phyloP scores from a whole-genome alignment of 2,329 filamentous ascomycete genomes.

The Acrocalymma vagum region DNA sequence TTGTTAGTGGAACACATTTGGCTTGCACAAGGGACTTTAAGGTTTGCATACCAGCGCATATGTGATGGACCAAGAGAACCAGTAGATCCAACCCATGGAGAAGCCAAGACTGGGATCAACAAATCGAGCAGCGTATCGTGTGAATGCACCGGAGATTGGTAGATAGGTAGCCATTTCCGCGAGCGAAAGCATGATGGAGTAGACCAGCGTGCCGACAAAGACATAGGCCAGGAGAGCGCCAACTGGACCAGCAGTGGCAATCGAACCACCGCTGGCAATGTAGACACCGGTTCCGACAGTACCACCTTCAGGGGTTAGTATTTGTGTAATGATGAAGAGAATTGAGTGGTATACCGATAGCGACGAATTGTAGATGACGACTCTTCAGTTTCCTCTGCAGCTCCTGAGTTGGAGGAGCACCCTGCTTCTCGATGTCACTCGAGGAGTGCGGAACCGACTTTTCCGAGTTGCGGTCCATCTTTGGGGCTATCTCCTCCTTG shows the following conservation, averaged over 20 bases:
- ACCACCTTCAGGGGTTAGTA: constrained; percentile 34
- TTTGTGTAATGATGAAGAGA: constrained; percentile 10
- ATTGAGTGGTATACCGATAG: constrained; percentile 36
- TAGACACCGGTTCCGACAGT: constrained; percentile 64
- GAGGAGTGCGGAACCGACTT: constrained; percentile 39
- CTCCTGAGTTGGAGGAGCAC: constrained; percentile 27
- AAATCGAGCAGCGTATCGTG: constrained; percentile 78
- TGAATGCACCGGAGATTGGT: constrained; percentile 79
- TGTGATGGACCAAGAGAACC: constrained; percentile 79
- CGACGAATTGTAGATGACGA: constrained; percentile 50
- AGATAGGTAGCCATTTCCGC: constrained; percentile 80
- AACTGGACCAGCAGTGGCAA: constrained; percentile 58
- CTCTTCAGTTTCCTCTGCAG: constrained; percentile 47
- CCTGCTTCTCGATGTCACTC: constrained; percentile 48
- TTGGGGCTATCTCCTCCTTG: constrained; percentile 32
- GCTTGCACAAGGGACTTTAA: no score
- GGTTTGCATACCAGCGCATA: no score
- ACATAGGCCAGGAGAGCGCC: constrained; percentile 57
- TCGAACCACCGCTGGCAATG: constrained; percentile 58
- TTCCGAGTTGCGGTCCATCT: constrained; percentile 37
- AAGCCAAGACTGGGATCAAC: constrained; percentile 77
- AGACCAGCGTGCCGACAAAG: constrained; percentile 73
- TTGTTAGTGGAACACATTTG: no score
- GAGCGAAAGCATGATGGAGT: constrained; percentile 72
- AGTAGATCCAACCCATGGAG: constrained; percentile 84